Evolutionary conservation across 202 grass and related monocot species (phyloP).

Genomic region (Setaria italica): DNA sequence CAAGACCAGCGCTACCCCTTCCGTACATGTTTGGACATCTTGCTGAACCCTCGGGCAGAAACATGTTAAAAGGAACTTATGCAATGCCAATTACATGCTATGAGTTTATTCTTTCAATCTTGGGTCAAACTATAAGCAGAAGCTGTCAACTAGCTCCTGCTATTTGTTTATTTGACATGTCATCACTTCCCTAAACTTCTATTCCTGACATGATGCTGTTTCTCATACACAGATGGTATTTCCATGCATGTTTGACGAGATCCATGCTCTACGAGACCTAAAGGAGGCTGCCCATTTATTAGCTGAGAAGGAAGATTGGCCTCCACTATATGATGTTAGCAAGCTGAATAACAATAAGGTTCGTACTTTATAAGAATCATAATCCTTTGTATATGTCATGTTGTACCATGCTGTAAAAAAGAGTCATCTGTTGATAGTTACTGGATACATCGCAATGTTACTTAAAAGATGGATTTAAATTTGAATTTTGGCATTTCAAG

Average conservation of each 20-base stretch:
- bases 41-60: neutral
- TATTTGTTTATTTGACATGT: neutral
- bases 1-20: neutral
- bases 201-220: constrained; percentile 24
- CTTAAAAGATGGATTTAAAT: neutral
- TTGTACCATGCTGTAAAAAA: neutral
- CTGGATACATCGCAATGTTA: neutral
- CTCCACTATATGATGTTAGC: constrained; percentile 68
- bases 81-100: neutral
- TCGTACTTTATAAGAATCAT: neutral
- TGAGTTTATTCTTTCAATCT: constrained; percentile 22
- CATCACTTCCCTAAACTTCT: neutral
- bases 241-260: constrained; percentile 91
- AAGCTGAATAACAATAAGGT: constrained; percentile 89
- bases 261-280: constrained; percentile 64
- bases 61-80: neutral
- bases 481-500: neutral
- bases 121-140: neutral
- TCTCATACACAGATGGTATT: constrained; percentile 74
- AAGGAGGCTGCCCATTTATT: constrained; percentile 86
- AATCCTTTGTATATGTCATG: neutral
- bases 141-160: neutral
- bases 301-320: constrained; percentile 79
- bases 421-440: neutral
- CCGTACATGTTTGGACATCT: neutral